Evolutionary conservation across 768 basidiomycete species (phyloP), one percentile per base, ranked within the genome.

Genomic region (Collybiopsis luxurians): DNA sequence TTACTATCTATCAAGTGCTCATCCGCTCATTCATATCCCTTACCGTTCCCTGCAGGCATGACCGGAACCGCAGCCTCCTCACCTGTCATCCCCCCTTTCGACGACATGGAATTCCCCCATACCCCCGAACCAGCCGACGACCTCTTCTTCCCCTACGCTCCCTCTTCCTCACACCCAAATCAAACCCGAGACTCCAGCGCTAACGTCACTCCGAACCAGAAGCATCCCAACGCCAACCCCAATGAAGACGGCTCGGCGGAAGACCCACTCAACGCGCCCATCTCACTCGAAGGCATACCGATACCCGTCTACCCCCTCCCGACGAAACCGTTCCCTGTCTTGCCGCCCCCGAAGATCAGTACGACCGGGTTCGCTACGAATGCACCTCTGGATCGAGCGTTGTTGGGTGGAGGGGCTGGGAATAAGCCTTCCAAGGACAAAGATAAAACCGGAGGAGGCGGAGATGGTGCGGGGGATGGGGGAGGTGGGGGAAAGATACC

Each of bases 291-390:
- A 51, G 80, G 73, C 52, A 73, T 79, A 19, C 81, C 89, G 1
- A 76, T 88, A 2, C 90, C 90, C 2, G 70, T 85, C 27, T 92
- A 91, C 60, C 88, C 90, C 1, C 79, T 92, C 23, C 90, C 90
- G 12, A 80, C 84, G n/a, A 90, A 88, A 69, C 89, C 90, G 0
- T 91, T 91, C 72, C 85, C 88, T 0, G 90, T 92, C 12, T 89
- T 90, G 62, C 85, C 84, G 28, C 85, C 89, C 2, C 82, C 81
- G 0, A 92, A 91, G 73, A 85, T 92, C n/a, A 74, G 76, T 17
- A 30, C 40, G 19, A 79, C 86, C 5, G 88, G 89, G 11, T 86
- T 87, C 61, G 88, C 90, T 12, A 83, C 88, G 0, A 67, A 79
- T 27, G 68, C 87, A 38, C 78, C 87, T 42, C 75, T 92, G 24